Conservation (phyloP, 768 basidiomycete genomes). For the Xerocomus potaroensis region DNA sequence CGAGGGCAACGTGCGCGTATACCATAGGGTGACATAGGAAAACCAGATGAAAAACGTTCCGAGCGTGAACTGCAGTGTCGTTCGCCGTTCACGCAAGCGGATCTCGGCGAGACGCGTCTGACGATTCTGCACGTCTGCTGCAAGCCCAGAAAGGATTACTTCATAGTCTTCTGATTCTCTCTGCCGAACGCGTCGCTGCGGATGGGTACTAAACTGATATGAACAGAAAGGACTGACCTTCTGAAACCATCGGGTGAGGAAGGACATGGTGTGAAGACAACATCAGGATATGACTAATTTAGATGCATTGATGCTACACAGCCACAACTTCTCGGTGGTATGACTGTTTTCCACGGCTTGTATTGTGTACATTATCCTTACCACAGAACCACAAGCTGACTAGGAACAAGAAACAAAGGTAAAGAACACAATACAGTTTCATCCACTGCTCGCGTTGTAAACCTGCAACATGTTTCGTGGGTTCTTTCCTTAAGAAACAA, state of each 20-base stretch:
- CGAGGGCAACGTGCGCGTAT: constrained; percentile 51
- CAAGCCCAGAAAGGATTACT: constrained; percentile 61
- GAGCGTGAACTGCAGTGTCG: constrained; percentile 71
- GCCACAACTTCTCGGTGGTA: constrained; percentile 13
- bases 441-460: no score
- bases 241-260: constrained; percentile 27
- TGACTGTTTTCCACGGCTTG: neutral
- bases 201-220: neutral
- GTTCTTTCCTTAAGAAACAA: no score
- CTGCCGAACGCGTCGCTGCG: constrained; percentile 5
- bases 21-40: constrained; percentile 71
- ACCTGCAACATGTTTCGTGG: no score
- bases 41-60: constrained; percentile 76
- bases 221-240: constrained; percentile 15
- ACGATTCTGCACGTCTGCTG: constrained; percentile 65
- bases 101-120: constrained; percentile 77
- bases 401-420: neutral
- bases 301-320: constrained; percentile 13
- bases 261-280: constrained; percentile 23
- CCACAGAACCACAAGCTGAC: neutral
- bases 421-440: no score
- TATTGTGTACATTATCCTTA: neutral
- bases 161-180: constrained; percentile 63
- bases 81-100: constrained; percentile 76
- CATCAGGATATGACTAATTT: constrained; percentile 13